Evolutionary conservation across 1,284 basidiomycete genomes (phyloP), one percentile per base, ranked within the genome.

Genomic region (Malassezia furfur): DNA sequence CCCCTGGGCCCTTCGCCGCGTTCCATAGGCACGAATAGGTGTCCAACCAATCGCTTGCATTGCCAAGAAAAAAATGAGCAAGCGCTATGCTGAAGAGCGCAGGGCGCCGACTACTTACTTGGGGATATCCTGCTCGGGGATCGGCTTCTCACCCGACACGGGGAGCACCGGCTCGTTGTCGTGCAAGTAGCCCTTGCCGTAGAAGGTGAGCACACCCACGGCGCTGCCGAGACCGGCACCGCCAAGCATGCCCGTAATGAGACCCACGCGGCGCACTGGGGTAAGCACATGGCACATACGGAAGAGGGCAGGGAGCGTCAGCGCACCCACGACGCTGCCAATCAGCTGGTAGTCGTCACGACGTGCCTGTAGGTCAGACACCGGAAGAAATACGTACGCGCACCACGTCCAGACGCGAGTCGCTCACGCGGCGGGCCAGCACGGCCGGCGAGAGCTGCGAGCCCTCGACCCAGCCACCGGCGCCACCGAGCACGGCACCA

Each of bases 301-400:
- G 32, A 73, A 66, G 21, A 73, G 35, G 12, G 70, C 70, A 1
- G 70, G 70, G 1, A 69, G 50, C 3, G 68, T 38, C 14, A 73
- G 53, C 0, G 67, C 60, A 17, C 70, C 70, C 1, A 73, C 41
- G 3, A 70, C 67, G 11, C 50, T 40, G 3, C 70, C 70, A 30
- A 73, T 71, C 5, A 73, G 54, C 38, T 71, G 68, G 31, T 67
- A 40, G 45, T 73, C 70, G 46, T 73, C 70, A 30, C 62, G 62
- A 36, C 66, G 50, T 2, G 64, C 50, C 52, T 43, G 48, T 15
- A 11, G 22, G 34, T 41, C 25, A 52, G 35, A 8, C 2, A 37
- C 25, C 25, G 25, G 4, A 22, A 31, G 25, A 12, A 22, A 34
- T 8, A 44, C 50, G 34, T 36, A 66, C 62, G 1, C 66, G 48